These are phyloP conservation scores for Collybia sordida DNA, from an alignment of 768 basidiomycete species.

Conservation along the genomic window DNA sequence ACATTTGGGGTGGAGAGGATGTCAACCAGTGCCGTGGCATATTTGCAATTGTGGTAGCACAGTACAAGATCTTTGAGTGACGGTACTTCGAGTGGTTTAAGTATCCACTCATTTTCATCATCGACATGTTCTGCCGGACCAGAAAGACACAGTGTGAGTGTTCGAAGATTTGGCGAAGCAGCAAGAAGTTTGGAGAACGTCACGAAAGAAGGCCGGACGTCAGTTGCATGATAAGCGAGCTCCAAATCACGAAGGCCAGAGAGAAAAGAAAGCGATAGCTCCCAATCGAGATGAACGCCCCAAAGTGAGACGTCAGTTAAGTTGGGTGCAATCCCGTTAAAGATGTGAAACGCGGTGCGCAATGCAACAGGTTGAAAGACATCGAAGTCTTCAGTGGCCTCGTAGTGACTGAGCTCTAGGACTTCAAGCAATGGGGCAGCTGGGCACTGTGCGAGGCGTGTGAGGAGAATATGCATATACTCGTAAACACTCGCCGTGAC, in stretches of 20 bases:
- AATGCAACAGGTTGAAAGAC: constrained; percentile 41
- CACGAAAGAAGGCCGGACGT: constrained; percentile 60
- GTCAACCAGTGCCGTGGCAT: constrained; percentile 36
- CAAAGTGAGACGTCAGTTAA: constrained; percentile 52
- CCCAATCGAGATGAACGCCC: constrained; percentile 75
- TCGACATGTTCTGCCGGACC: constrained; percentile 48
- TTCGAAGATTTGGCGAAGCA: constrained; percentile 51
- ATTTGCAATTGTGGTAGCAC: constrained; percentile 38
- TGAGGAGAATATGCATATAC: constrained; percentile 46
- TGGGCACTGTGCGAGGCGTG: constrained; percentile 38
- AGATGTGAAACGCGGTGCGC: constrained; percentile 41
- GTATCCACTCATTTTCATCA: constrained; percentile 32
- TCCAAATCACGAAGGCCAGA: constrained; percentile 49
- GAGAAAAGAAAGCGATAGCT: constrained; percentile 42
- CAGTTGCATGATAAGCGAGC: constrained; percentile 59
- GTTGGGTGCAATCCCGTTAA: constrained; percentile 55
- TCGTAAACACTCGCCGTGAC: constrained; percentile 44
- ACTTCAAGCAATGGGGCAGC: constrained; percentile 53
- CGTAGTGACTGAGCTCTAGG: constrained; percentile 57
- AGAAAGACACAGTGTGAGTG: constrained; percentile 53
- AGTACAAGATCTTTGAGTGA: constrained; percentile 38
- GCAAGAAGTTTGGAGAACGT: constrained; percentile 53
- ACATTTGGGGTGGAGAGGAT: constrained; percentile 40
- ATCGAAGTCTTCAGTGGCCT: constrained; percentile 43
- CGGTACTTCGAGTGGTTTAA: constrained; percentile 34